Percentiles rank a stretch among this genome's conserved stretches.
These are phyloP conservation scores for Phytophthora podocarpi DNA, from an alignment of 352 stramenopile genomes.

Conservation along the genomic window DNA sequence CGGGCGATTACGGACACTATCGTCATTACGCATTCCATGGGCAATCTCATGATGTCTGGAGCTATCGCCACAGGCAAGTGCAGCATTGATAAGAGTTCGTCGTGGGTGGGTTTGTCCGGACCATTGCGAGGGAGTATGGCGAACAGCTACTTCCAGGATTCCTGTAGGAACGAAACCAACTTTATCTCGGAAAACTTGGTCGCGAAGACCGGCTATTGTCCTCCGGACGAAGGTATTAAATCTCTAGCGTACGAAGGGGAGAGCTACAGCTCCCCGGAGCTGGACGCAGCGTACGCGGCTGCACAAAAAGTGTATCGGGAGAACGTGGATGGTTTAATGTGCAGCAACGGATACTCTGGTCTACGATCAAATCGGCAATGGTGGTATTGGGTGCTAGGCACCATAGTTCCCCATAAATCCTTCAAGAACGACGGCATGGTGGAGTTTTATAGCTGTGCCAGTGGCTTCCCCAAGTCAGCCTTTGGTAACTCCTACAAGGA, in stretches of 20 bases:
- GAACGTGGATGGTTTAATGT: conserved; percentile 48
- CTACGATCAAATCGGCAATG: conserved; percentile 38
- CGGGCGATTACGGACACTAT: conserved; percentile 45
- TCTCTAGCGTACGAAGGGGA: conserved; percentile 48
- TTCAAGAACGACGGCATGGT: conserved; percentile 43
- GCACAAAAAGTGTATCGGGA: conserved; percentile 40
- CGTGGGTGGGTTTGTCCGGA: conserved; percentile 54
- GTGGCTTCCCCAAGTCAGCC: conserved; percentile 32
- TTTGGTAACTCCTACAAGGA: conserved; percentile 49
- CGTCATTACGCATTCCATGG: conserved; percentile 55
- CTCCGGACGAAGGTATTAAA: conserved; percentile 35
- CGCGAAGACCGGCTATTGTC: too few relatives aligned
- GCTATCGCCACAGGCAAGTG: conserved; percentile 55
- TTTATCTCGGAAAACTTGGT: conserved; percentile 41
- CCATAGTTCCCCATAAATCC: too few relatives aligned
- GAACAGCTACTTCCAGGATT: conserved; percentile 45
- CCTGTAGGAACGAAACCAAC: too few relatives aligned
- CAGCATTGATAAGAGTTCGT: conserved; percentile 41
- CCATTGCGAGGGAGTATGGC: conserved; percentile 54
- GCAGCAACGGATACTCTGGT: conserved; percentile 42
- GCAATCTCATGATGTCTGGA: conserved; percentile 42
- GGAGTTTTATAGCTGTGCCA: conserved; percentile 55
- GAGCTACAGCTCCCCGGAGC: conserved; percentile 34
- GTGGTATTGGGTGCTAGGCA: conserved; percentile 34
- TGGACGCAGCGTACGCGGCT: conserved; percentile 36